Evolutionary conservation across 108 stramenopile species (phyloP).

Genomic region (Pseudonitzschia multistriata): DNA sequence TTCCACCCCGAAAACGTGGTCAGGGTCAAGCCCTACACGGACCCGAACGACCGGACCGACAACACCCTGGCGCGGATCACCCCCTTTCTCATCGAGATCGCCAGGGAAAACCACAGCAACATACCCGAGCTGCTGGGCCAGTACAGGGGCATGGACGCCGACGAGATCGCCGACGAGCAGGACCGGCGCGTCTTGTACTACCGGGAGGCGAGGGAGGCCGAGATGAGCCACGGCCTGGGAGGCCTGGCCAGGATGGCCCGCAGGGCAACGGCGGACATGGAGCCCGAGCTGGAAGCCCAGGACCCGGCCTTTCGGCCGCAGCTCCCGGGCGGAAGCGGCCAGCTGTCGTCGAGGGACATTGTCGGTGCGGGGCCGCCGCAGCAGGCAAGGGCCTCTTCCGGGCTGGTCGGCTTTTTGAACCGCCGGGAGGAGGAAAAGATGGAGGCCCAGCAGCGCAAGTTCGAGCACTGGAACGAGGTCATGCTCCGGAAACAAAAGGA

Average conservation of each 20-base stretch:
- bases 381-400: constrained; percentile 27
- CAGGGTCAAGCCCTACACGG: constrained; percentile 89
- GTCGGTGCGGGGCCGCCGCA: constrained; percentile 69
- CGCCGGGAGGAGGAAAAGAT: constrained; percentile 77
- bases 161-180: constrained; percentile 87
- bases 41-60: constrained; percentile 76
- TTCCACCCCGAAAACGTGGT: constrained; percentile 94
- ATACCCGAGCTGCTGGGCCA: constrained; percentile 68
- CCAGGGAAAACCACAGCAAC: constrained; percentile 73
- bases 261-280: constrained; percentile 40
- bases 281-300: constrained; percentile 65
- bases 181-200: constrained; percentile 64
- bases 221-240: constrained; percentile 60
- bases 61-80: constrained; percentile 76
- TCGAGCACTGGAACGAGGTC: constrained; percentile 89
- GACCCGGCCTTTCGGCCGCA: constrained; percentile 10
- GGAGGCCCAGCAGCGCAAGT: constrained; percentile 77
- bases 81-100: constrained; percentile 86
- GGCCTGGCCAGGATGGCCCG: constrained; percentile 51
- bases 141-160: constrained; percentile 83
- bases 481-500: constrained; percentile 84
- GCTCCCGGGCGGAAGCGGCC: no score
- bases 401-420: constrained; percentile 78
- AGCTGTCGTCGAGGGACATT: constrained; percentile 82
- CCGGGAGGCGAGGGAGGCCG: constrained; percentile 41